Evolutionary conservation across 2,329 filamentous ascomycete genomes (phyloP).

Genomic region (Fusarium humuli): DNA sequence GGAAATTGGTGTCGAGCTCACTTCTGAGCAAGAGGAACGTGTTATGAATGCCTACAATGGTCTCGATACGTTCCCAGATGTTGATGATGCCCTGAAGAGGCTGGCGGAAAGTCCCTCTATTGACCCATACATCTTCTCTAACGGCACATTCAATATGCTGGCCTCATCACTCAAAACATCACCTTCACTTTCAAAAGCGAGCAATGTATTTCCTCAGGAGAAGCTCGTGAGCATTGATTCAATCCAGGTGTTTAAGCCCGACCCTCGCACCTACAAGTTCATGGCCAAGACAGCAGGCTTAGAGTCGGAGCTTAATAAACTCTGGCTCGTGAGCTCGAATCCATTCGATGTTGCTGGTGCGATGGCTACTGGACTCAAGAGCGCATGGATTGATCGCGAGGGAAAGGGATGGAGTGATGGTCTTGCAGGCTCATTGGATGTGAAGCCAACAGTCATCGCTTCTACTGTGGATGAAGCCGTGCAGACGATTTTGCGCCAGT

Average conservation of each 20-base stretch:
- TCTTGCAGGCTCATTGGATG: conserved; percentile 59
- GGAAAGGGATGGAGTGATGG: conserved; percentile 74
- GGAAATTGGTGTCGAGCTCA: conserved; percentile 64
- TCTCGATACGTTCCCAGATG: conserved; percentile 74
- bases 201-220: conserved; percentile 49
- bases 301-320: conserved; percentile 56
- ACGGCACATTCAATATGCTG: conserved; percentile 74
- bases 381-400: conserved; percentile 74
- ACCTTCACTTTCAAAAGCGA: conserved; percentile 46
- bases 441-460: conserved; percentile 65
- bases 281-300: conserved; percentile 64
- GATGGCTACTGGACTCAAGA: conserved; percentile 68
- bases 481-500: conserved; percentile 46
- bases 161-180: conserved; percentile 68
- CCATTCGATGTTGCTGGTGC: conserved; percentile 79
- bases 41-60: conserved; percentile 74
- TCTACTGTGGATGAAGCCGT: conserved; percentile 69
- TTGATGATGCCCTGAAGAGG: conserved; percentile 62
- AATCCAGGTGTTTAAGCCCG: conserved; percentile 72
- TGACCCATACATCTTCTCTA: conserved; percentile 74
- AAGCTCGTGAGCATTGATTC: conserved; percentile 72
- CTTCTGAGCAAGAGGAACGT: conserved; percentile 55
- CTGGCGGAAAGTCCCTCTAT: conserved; percentile 57
- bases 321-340: conserved; percentile 79
- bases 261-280: conserved; percentile 70